Evolutionary conservation across 805 yeast genomes (phyloP).

Genomic region (Starmera amethionina): DNA sequence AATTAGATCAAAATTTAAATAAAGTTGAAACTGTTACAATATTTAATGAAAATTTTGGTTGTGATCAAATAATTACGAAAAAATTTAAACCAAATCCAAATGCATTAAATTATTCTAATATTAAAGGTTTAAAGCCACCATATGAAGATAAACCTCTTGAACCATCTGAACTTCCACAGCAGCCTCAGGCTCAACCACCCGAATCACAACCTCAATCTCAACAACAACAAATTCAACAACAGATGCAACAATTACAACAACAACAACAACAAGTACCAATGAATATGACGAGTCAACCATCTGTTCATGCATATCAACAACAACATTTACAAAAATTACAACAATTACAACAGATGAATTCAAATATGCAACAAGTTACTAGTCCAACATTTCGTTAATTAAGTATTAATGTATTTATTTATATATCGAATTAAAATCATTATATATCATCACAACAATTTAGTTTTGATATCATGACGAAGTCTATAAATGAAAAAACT

Average conservation of each 20-base stretch:
- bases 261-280: neutral
- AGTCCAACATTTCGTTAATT: too few species aligned
- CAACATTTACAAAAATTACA: too few species aligned
- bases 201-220: neutral
- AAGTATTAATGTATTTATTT: too few species aligned
- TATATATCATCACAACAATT: conserved; percentile 44
- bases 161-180: neutral
- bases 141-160: conserved; percentile 19
- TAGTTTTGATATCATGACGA: conserved; percentile 53
- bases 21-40: conserved; percentile 20
- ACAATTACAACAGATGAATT: too few species aligned
- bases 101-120: conserved; percentile 33
- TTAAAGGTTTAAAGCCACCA: conserved; percentile 35
- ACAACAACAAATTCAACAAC: neutral
- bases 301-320: neutral
- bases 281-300: too few species aligned
- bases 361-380: too few species aligned
- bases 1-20: conserved; percentile 22
- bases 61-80: conserved; percentile 33
- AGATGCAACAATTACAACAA: neutral
- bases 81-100: conserved; percentile 40
- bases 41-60: conserved; percentile 29
- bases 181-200: neutral
- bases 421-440: too few species aligned
- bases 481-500: conserved; percentile 40